Base-by-base conservation (phyloP, 768 basidiomycete species). In the Boletus huronensis region DNA sequence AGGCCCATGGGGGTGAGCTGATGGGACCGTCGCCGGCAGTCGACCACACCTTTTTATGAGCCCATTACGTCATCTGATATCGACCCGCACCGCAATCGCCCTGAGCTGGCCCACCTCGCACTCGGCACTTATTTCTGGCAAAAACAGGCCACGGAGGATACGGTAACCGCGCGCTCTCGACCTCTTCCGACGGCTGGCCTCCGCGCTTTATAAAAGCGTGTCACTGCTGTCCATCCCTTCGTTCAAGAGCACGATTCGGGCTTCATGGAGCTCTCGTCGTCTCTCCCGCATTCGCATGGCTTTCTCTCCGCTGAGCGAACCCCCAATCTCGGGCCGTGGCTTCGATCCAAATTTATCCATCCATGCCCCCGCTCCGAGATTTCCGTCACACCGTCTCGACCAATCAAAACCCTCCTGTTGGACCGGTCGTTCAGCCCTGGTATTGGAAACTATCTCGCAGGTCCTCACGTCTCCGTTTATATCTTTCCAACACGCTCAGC, bases 381-480 rank as follows among this genome's bases (percentile, higher is more conserved):
- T 89, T 88, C 66, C 67, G 70, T 43, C 50, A 64, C 0, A 58
- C 74, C 17, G 74, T 88, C 28, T 65, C 67, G 23, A 85, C 83
- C 88, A 4, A 77, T 88, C 52, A 91, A 90, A 63, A 83, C 85
- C 1, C 74, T 92, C n/a, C 74, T 91, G 14, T 76, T 90, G 39
- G 84, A 91, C 67, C 88, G 91, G 66, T 81, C 84, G 0, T 90
- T 91, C 72, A 87, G 81, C 57, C 88, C 88, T 11, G 90, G 90
- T 1, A 81, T 92, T 10, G 87, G 90, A 4, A 92, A 91, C 65
- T 91, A 88, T 85, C 81, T 91, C 19, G 88, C 89, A 61, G 87
- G 87, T 82, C 54, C 52, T 41, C 50, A 11, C 28, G 31, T 6
- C 3, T 35, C 25, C 6, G 3, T 44, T 23, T 21, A 23, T 48